Percentiles rank a stretch among this genome's conserved stretches.
Conservation (phyloP, 192 early-diverging fungal species). For the Coemansia sp. region DNA sequence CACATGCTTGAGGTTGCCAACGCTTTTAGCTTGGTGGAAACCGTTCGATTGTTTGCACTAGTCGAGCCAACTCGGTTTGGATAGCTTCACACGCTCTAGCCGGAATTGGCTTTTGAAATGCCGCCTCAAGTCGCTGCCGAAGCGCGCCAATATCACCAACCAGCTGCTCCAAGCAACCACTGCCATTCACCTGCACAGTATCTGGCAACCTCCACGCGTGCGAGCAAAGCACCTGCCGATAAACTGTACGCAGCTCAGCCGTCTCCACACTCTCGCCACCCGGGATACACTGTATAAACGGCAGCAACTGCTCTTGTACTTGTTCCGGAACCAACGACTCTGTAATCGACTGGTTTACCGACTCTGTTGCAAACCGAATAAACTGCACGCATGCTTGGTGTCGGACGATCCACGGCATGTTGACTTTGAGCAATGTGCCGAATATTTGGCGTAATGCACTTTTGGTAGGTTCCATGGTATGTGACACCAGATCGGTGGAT, state of each 20-base stretch:
- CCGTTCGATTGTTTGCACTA: conserved; percentile 14
- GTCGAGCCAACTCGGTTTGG: conserved; percentile 11
- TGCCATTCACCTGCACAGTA: not conserved
- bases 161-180: not conserved
- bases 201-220: not conserved
- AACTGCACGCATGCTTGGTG: conserved; percentile 17
- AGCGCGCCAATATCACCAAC: not conserved
- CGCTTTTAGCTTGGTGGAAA: not conserved
- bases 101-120: not conserved
- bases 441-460: conserved; percentile 11
- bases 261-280: conserved; percentile 6
- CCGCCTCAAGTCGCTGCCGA: conserved; percentile 1
- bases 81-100: not conserved
- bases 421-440: conserved; percentile 2
- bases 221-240: not conserved
- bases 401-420: conserved; percentile 19
- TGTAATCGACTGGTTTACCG: conserved; percentile 6
- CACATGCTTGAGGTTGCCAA: not conserved
- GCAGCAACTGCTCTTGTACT: conserved; percentile 11
- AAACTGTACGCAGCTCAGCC: not conserved
- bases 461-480: not conserved
- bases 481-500: not conserved
- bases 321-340: conserved; percentile 16
- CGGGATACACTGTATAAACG: conserved; percentile 21
- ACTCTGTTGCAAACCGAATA: conserved; percentile 28